Percentiles rank a stretch among this genome's conserved stretches.
Evolutionary conservation across 2,329 filamentous ascomycete species (phyloP).

Genomic region (Colletotrichum sp.): DNA sequence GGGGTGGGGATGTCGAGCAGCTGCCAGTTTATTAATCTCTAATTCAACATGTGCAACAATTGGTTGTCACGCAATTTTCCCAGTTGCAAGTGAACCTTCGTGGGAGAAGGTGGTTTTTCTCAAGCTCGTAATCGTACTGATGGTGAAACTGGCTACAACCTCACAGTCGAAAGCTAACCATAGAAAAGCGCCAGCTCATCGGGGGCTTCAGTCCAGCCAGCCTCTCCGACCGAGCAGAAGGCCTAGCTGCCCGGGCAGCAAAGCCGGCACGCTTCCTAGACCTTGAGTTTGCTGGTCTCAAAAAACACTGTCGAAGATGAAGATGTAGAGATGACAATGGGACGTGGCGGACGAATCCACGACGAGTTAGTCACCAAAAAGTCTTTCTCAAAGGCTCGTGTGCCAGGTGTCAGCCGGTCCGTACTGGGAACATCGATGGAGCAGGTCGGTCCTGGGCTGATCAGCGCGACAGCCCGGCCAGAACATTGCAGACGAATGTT

Average conservation of each 20-base stretch:
- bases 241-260: background rate
- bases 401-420: background rate
- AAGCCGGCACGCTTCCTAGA: background rate
- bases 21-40: background rate
- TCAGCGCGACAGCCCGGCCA: background rate
- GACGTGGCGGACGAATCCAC: background rate
- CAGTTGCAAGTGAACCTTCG: background rate
- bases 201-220: background rate
- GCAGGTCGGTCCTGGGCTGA: background rate
- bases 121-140: background rate
- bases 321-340: background rate
- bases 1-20: background rate
- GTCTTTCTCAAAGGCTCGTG: background rate
- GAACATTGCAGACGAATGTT: background rate
- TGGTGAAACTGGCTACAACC: background rate
- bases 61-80: background rate
- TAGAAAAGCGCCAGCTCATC: background rate
- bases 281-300: background rate
- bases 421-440: background rate
- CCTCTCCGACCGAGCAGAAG: background rate
- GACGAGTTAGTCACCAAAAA: background rate
- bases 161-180: background rate
- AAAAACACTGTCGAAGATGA: background rate
- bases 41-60: background rate
- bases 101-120: background rate